Evolutionary conservation across 371 early-diverging fungal genomes (phyloP).

Genomic region (Circinella umbellata): DNA sequence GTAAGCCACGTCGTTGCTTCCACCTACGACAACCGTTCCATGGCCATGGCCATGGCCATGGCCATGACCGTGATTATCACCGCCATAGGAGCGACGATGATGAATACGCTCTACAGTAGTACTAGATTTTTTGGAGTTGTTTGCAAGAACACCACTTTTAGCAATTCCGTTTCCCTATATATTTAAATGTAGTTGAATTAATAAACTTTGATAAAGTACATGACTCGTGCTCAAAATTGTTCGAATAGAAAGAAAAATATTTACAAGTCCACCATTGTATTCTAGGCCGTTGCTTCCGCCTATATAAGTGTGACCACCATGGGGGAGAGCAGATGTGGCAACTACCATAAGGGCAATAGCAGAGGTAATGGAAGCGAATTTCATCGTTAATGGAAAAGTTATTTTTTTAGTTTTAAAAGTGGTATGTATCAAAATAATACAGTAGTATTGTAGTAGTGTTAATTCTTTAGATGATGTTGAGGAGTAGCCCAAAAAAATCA

Average conservation of each 20-base stretch:
- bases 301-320: not conserved
- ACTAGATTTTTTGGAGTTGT: not conserved
- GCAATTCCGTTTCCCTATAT: not conserved
- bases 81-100: not conserved
- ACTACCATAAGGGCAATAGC: not conserved
- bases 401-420: not conserved
- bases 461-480: too few relatives aligned
- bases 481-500: too few relatives aligned
- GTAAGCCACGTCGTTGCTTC: not conserved
- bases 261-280: not conserved
- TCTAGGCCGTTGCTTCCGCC: constrained; percentile 3
- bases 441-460: too few relatives aligned
- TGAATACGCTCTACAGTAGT: not conserved
- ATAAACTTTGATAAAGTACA: too few relatives aligned
- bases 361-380: not conserved
- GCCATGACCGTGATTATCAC: not conserved
- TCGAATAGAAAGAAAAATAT: too few relatives aligned
- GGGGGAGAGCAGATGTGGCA: not conserved
- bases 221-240: too few relatives aligned
- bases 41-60: not conserved
- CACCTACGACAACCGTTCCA: not conserved
- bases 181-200: too few relatives aligned
- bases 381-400: not conserved
- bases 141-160: constrained; percentile 1
- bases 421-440: not conserved